Percentiles rank a stretch among this genome's conserved stretches.
Conservation (phyloP, 345 rosid species). For the Adansonia digitata region DNA sequence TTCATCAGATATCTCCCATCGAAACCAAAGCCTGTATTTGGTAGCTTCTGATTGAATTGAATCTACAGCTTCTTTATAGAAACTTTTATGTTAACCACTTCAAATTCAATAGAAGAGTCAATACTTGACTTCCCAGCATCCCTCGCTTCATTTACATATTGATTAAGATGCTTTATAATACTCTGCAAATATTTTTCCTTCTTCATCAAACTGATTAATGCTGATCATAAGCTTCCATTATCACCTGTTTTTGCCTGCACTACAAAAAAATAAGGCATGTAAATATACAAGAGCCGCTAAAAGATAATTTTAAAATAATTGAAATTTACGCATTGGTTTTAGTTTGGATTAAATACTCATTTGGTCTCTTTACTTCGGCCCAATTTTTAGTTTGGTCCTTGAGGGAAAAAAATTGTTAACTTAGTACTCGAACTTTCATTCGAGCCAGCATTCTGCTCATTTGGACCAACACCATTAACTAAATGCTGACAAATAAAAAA, state of each 20-base stretch:
- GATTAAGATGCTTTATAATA: constrained; percentile 71
- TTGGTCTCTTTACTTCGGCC: too few species aligned
- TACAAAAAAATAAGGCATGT: constrained; percentile 2
- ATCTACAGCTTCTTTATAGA: constrained; percentile 75
- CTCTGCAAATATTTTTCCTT: constrained; percentile 78
- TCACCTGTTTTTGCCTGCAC: constrained; percentile 75
- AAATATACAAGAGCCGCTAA: not conserved
- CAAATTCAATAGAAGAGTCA: constrained; percentile 53
- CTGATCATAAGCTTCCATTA: constrained; percentile 82
- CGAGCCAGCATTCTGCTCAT: too few species aligned
- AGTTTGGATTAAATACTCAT: too few species aligned
- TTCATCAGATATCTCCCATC: constrained; percentile 78
- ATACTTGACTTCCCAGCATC: constrained; percentile 58
- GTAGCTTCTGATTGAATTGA: constrained; percentile 76
- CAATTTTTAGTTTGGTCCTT: too few species aligned
- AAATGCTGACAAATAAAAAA: too few species aligned
- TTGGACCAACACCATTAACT: too few species aligned
- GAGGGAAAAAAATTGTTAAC: too few species aligned
- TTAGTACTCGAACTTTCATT: too few species aligned
- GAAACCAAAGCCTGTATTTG: constrained; percentile 70
- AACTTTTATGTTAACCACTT: constrained; percentile 46
- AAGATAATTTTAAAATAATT: not conserved
- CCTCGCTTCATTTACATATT: constrained; percentile 75
- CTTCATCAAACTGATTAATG: constrained; percentile 93
- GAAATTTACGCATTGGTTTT: not conserved